Percentiles rank a stretch among this genome's conserved stretches.
These are phyloP conservation scores for Sideroxylon spinosum DNA, from an alignment of 179 eudicot species.

Conservation along the genomic window DNA sequence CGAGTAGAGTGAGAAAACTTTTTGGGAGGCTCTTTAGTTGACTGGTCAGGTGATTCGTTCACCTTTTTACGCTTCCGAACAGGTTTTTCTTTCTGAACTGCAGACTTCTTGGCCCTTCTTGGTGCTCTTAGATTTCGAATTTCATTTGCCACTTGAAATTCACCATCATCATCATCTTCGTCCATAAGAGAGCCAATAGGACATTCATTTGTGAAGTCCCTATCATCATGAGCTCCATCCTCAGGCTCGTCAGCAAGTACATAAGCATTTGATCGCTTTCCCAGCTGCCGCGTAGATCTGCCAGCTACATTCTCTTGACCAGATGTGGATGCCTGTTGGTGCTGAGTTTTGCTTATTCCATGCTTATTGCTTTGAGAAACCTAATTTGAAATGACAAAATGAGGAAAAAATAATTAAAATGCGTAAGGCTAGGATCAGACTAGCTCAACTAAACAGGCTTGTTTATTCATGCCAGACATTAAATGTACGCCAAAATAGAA, in stretches of 20 bases:
- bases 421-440: neutral
- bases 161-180: conserved; percentile 27
- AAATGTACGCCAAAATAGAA: neutral
- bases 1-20: conserved; percentile 72
- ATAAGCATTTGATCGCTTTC: conserved; percentile 14
- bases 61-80: conserved; percentile 52
- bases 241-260: conserved; percentile 35
- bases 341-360: conserved; percentile 18
- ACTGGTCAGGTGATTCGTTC: conserved; percentile 32
- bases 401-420: neutral
- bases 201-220: conserved; percentile 20
- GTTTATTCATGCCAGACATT: neutral
- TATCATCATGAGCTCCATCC: conserved; percentile 27
- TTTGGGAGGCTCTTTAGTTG: conserved; percentile 41
- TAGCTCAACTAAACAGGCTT: neutral
- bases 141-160: conserved; percentile 31
- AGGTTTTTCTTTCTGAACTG: conserved; percentile 45
- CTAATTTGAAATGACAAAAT: conserved; percentile 15
- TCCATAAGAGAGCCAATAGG: conserved; percentile 19
- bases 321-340: conserved; percentile 22
- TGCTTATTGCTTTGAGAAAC: conserved; percentile 25
- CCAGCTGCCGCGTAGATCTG: conserved; percentile 20
- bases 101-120: conserved; percentile 42
- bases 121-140: conserved; percentile 27
- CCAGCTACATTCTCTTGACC: conserved; percentile 33